phyloP scores from a whole-genome alignment of 1,139 yeast genomes.

The Pichia sp. region DNA sequence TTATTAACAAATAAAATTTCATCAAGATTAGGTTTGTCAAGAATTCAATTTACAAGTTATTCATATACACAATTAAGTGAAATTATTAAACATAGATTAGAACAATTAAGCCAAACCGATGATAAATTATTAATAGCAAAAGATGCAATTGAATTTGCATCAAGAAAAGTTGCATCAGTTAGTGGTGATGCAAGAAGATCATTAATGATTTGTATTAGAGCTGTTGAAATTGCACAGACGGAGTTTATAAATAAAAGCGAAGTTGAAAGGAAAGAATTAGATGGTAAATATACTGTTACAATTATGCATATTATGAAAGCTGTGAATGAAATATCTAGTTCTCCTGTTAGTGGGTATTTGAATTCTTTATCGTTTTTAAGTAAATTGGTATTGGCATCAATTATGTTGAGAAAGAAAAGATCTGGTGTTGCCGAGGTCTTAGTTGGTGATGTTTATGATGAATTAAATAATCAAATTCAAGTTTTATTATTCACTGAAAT shows the following conservation, averaged over 20 bases:
- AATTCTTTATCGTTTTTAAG: slow-evolving; percentile 58
- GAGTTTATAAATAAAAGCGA: slow-evolving; percentile 36
- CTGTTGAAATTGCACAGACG: slow-evolving; percentile 80
- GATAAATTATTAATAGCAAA: slow-evolving; percentile 40
- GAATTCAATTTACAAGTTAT: slow-evolving; percentile 87
- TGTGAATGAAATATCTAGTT: slow-evolving; percentile 68
- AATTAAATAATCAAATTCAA: slow-evolving; percentile 41
- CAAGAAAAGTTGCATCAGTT: slow-evolving; percentile 91
- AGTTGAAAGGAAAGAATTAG: slow-evolving; percentile 26
- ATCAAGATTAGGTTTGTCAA: slow-evolving; percentile 80
- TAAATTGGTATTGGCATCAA: slow-evolving; percentile 64
- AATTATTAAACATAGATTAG: slow-evolving; percentile 68
- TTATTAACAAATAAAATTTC: slow-evolving; percentile 82
- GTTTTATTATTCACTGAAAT: slow-evolving; percentile 25
- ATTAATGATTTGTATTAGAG: slow-evolving; percentile 78
- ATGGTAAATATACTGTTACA: slow-evolving; percentile 49
- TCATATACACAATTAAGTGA: slow-evolving; percentile 70
- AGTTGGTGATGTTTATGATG: slow-evolving; percentile 75
- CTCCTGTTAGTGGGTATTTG: slow-evolving; percentile 62
- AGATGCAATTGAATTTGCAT: slow-evolving; percentile 87
- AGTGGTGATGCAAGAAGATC: slow-evolving; percentile 98
- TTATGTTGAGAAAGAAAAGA: slow-evolving; percentile 59
- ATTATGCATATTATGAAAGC: slow-evolving; percentile 73
- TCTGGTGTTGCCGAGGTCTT: slow-evolving; percentile 67
- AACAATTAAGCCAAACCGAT: slow-evolving; percentile 40